Percentiles rank a stretch among this genome's conserved stretches.
Evolutionary conservation across 1,284 basidiomycete genomes (phyloP).

Genomic region (Termitomyces sp.): DNA sequence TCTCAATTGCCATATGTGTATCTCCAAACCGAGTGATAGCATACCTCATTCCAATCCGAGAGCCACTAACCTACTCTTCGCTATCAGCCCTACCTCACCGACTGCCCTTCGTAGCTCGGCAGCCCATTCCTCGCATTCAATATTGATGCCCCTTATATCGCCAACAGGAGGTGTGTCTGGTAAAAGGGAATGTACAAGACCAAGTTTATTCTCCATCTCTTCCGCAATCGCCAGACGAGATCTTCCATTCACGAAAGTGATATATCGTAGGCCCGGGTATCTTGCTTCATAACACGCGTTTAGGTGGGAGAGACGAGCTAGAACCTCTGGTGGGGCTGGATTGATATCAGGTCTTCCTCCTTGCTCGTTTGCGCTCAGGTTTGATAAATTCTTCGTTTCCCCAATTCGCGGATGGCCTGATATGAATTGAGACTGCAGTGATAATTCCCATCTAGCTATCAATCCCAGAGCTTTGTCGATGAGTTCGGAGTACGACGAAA

Average conservation of each 20-base stretch:
- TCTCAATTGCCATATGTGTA: background rate
- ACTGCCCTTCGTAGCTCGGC: slow-evolving; percentile 68
- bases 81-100: slow-evolving; percentile 71
- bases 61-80: slow-evolving; percentile 53
- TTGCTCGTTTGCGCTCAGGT: slow-evolving; percentile 76
- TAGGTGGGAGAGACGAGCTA: slow-evolving; percentile 58
- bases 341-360: slow-evolving; percentile 34
- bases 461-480: slow-evolving; percentile 54
- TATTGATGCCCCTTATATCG: slow-evolving; percentile 35
- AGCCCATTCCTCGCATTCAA: slow-evolving; percentile 46
- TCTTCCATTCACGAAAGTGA: slow-evolving; percentile 89
- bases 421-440: slow-evolving; percentile 66
- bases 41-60: slow-evolving; percentile 33
- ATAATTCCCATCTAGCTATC: slow-evolving; percentile 52
- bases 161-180: slow-evolving; percentile 35
- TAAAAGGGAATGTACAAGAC: slow-evolving; percentile 43
- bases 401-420: slow-evolving; percentile 87
- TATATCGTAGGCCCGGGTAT: slow-evolving; percentile 77
- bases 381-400: slow-evolving; percentile 68
- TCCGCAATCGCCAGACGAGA: slow-evolving; percentile 64
- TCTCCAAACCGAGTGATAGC: background rate
- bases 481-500: slow-evolving; percentile 50
- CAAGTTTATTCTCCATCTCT: slow-evolving; percentile 72
- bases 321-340: slow-evolving; percentile 59
- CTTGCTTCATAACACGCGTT: slow-evolving; percentile 73